These are phyloP conservation scores for Mycena galopus DNA, from an alignment of 768 basidiomycete genomes.

Conservation along the genomic window DNA sequence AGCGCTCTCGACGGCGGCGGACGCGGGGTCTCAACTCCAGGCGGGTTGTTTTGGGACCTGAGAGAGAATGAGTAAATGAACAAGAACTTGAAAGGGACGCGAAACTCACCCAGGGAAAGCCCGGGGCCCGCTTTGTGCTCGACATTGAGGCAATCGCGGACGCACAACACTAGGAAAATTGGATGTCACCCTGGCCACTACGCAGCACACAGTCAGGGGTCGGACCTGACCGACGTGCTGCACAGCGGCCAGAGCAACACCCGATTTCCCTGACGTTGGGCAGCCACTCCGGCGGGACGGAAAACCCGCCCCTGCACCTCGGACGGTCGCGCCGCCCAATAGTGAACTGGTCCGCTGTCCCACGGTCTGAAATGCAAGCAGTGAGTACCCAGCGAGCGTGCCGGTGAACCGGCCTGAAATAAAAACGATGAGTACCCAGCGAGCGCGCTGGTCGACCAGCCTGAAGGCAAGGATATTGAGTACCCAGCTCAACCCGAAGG, in stretches of 20 bases:
- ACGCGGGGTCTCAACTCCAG: background rate
- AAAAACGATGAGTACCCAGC: background rate
- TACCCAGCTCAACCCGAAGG: no score
- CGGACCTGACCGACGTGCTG: no score
- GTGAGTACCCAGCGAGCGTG: background rate
- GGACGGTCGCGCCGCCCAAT: background rate
- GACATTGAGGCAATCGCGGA: background rate
- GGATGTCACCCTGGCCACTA: no score
- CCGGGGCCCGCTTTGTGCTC: background rate
- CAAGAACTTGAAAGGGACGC: background rate
- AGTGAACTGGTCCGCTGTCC: background rate
- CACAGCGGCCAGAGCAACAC: no score
- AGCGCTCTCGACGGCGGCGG: background rate
- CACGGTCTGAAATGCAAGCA: conserved; percentile 2
- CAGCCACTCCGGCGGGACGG: no score
- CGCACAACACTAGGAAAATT: no score
- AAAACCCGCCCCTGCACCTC: background rate
- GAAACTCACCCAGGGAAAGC: background rate
- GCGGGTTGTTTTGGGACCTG: background rate
- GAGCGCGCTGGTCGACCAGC: no score
- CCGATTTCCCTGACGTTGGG: no score
- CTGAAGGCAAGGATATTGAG: background rate
- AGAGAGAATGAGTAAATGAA: background rate
- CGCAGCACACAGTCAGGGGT: no score
- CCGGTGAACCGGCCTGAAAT: background rate